phyloP scores from a whole-genome alignment of 345 rosid species.

The Euphorbia lathyris region DNA sequence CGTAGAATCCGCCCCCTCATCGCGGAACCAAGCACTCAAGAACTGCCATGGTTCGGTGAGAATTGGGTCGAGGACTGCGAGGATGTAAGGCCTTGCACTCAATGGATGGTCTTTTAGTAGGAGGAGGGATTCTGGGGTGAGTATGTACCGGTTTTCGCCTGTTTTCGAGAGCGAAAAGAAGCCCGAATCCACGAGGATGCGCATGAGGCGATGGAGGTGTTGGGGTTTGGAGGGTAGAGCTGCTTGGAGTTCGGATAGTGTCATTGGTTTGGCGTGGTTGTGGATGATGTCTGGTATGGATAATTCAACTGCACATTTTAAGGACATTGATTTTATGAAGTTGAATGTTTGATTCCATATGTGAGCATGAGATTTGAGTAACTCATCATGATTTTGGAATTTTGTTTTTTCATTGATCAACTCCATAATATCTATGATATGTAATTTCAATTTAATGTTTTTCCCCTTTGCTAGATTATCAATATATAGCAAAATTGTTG shows the following conservation, averaged over 20 bases:
- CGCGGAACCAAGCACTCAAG: slow-evolving; percentile 33
- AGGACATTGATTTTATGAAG: slow-evolving; percentile 34
- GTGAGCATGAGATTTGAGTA: slow-evolving; percentile 34
- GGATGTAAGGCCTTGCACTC: neutral
- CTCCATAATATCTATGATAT: neutral
- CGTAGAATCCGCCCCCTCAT: neutral
- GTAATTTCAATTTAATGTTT: too few relatives aligned
- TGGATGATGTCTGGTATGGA: slow-evolving; percentile 43
- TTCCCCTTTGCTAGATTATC: neutral
- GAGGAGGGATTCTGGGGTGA: slow-evolving; percentile 21
- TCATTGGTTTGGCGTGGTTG: slow-evolving; percentile 37
- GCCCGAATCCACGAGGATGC: slow-evolving; percentile 34
- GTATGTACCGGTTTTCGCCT: slow-evolving; percentile 7
- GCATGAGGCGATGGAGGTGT: slow-evolving; percentile 32
- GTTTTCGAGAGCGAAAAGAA: slow-evolving; percentile 21
- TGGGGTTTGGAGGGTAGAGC: slow-evolving; percentile 22
- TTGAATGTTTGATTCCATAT: slow-evolving; percentile 24
- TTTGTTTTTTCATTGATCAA: neutral
- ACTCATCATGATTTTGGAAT: neutral
- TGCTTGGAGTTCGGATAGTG: slow-evolving; percentile 19
- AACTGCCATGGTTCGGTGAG: slow-evolving; percentile 10
- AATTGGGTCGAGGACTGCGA: slow-evolving; percentile 19
- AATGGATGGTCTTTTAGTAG: slow-evolving; percentile 20
- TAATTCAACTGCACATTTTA: slow-evolving; percentile 39
- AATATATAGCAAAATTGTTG: too few relatives aligned